Conservation (phyloP, 73 alveolate species). For the Stentor roeselii region DNA sequence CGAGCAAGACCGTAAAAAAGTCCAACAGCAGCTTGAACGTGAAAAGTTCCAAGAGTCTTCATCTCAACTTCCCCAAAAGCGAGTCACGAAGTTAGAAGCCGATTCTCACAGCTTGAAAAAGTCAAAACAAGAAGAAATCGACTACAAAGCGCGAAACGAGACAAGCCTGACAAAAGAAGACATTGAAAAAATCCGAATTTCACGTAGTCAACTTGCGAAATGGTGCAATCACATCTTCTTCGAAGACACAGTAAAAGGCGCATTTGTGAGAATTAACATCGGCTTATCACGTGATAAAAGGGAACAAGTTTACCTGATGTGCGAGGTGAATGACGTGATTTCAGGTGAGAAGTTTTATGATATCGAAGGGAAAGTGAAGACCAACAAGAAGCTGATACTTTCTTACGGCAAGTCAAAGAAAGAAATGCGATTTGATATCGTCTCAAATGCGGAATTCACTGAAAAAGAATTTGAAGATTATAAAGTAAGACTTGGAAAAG, state of each 20-base stretch:
- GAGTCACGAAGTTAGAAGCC: background rate
- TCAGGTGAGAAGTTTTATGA: background rate
- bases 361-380: conserved; percentile 15
- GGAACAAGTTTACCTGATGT: conserved; percentile 21
- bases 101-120: background rate
- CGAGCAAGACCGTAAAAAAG: too few species aligned
- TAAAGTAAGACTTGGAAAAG: conserved; percentile 1
- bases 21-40: too few species aligned
- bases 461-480: conserved; percentile 18
- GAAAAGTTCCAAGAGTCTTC: too few species aligned
- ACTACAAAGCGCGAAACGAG: background rate
- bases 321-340: conserved; percentile 29
- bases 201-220: conserved; percentile 29
- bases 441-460: conserved; percentile 29
- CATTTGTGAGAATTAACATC: conserved; percentile 32
- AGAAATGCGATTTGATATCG: conserved; percentile 14
- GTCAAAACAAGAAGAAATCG: background rate
- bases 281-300: conserved; percentile 12
- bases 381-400: conserved; percentile 19
- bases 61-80: background rate
- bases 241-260: conserved; percentile 25
- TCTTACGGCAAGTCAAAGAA: conserved; percentile 17
- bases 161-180: background rate
- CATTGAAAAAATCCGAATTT: conserved; percentile 32
- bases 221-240: conserved; percentile 24